phyloP scores from a whole-genome alignment of 2,329 filamentous ascomycete genomes.

The Bipolaris bicolor region DNA sequence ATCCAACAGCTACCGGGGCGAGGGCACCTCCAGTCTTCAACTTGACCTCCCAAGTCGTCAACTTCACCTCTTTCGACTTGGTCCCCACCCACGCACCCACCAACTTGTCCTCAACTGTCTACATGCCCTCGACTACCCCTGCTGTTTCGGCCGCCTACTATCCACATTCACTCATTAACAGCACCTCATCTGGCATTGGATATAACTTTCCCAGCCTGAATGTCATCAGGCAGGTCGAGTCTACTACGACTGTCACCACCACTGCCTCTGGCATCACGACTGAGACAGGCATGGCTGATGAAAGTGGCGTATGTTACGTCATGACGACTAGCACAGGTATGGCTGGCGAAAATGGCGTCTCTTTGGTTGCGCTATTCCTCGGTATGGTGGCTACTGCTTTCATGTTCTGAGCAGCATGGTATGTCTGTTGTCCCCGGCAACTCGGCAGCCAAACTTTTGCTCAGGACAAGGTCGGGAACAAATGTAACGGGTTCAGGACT shows the following conservation, averaged over 20 bases:
- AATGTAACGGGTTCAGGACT: not conserved
- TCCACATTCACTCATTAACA: not conserved
- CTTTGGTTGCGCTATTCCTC: conserved; percentile 12
- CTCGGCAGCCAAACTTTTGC: not conserved
- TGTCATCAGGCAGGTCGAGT: conserved; percentile 5
- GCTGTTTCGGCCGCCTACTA: too few species aligned
- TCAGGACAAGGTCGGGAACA: not conserved
- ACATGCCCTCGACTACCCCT: not conserved
- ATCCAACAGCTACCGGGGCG: not conserved
- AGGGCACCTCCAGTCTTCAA: not conserved
- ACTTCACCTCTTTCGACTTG: not conserved
- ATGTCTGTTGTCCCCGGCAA: conserved; percentile 1
- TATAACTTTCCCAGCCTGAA: conserved; percentile 17
- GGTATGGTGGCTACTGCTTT: conserved; percentile 11
- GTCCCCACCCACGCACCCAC: conserved; percentile 1
- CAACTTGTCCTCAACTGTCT: conserved; percentile 6
- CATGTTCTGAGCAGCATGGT: conserved; percentile 3
- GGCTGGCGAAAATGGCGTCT: conserved; percentile 7
- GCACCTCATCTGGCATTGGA: conserved; percentile 5
- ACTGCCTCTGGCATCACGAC: not conserved
- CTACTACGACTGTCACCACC: not conserved
- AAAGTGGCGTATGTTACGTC: not conserved
- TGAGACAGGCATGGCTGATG: conserved; percentile 9
- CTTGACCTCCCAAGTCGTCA: not conserved
- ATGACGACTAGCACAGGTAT: conserved; percentile 1